Percentiles rank a stretch among this genome's conserved stretches.
These are phyloP conservation scores for Endoconidiophora laricicola DNA, from an alignment of 2,329 filamentous ascomycete genomes.

Conservation along the genomic window DNA sequence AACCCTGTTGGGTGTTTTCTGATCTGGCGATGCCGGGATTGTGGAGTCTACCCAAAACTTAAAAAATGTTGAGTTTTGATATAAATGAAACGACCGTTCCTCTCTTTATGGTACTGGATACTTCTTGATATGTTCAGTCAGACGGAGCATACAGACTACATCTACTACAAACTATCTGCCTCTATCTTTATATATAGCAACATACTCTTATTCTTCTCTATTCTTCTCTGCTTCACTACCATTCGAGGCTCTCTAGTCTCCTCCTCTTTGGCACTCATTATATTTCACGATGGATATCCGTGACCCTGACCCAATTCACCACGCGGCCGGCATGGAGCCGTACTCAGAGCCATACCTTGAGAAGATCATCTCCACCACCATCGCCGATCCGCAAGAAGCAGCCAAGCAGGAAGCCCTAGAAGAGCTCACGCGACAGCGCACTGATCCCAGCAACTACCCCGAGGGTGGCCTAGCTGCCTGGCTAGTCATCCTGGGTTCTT, in stretches of 20 bases:
- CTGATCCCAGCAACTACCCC: slow-evolving; percentile 9
- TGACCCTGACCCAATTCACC: slow-evolving; percentile 7
- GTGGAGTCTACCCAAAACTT: too few relatives aligned
- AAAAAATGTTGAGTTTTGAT: too few relatives aligned
- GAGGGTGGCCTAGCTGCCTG: slow-evolving; percentile 59
- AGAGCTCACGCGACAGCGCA: slow-evolving; percentile 10
- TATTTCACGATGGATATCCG: slow-evolving; percentile 5
- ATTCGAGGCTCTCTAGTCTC: neutral
- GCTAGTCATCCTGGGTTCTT: slow-evolving; percentile 63
- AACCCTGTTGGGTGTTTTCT: too few relatives aligned
- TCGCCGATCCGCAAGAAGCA: neutral
- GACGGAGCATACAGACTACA: neutral
- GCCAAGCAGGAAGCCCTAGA: slow-evolving; percentile 5
- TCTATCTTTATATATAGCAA: neutral
- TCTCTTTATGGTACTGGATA: too few relatives aligned
- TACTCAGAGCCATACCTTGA: slow-evolving; percentile 6
- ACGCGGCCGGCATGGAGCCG: slow-evolving; percentile 1
- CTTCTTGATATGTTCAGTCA: neutral
- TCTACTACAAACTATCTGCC: neutral
- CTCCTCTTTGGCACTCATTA: neutral
- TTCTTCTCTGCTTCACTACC: neutral
- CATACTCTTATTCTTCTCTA: neutral
- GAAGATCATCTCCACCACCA: neutral
- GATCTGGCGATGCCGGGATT: too few relatives aligned
- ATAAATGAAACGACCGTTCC: too few relatives aligned